Base-by-base conservation (phyloP, 495 filamentous ascomycete genomes). In the Xanthoparmelia taractica region DNA sequence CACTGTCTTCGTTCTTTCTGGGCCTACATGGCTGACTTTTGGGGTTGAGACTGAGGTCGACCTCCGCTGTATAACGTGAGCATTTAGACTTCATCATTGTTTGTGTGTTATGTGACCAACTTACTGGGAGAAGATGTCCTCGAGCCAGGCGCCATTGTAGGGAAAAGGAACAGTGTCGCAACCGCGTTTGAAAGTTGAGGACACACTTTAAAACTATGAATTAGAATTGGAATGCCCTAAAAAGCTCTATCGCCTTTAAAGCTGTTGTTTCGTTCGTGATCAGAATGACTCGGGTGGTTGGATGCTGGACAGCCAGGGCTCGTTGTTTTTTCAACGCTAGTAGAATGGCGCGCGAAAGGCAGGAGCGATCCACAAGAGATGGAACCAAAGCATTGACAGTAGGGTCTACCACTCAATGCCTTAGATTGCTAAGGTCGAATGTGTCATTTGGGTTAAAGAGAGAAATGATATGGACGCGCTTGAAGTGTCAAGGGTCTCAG, bases 351-450 rank as follows among this genome's bases (percentile, higher is more conserved):
- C 18, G 56, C 43, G 25, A 27, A 23, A 43, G 50, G 60, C 23
- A 62, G 60, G 60, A 57, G 60, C 60, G 34, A 23, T 57, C 34
- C 41, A 23, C 1, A 41, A 29, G 23, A 12, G 60, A 25, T 8
- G 17, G 17, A 34, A 6, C 4, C 4, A 20, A 36, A 10, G 34
- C 10, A n/a, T 10, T 36, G 34, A 4, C 5, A 36, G 5, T 36
- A 36, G 10, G 34, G 34, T 36, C 34, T 36, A 25, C 37, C 38
- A 25, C 38, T 33, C n/a, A 31, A 20, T 4, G 12, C 36, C 20
- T 29, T 15, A 13, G 4, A 10, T 33, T 23, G 25, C 18, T 20
- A 23, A 27, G 11, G 8, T 33, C 18, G 20, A 52, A 23, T 2
- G 29, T 15, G 31, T 17, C 7, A 20, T 18, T 50, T 23, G n/a